These are phyloP conservation scores for Hypoxylon sp. DNA, from an alignment of 2,329 filamentous ascomycete species.

Conservation along the genomic window DNA sequence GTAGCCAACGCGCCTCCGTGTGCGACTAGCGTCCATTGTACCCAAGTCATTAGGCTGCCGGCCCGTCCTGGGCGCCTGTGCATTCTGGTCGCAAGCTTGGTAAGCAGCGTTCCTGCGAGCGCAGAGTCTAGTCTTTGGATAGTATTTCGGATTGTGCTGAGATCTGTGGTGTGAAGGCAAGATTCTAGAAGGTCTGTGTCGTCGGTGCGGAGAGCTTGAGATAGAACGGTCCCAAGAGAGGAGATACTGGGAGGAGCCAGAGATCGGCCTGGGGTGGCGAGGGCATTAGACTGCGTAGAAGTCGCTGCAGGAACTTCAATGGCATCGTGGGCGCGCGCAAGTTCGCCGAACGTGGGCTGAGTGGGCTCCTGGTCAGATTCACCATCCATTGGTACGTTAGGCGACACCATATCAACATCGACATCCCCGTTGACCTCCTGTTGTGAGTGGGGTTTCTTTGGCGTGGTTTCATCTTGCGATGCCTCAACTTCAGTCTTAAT, in stretches of 20 bases:
- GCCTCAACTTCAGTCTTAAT: slow-evolving; percentile 13
- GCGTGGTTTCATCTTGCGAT: slow-evolving; percentile 30
- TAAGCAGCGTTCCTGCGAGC: slow-evolving; percentile 83
- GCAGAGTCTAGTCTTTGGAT: slow-evolving; percentile 91
- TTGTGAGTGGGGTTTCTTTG: slow-evolving; percentile 41
- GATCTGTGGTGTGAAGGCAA: slow-evolving; percentile 85
- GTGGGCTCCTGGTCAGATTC: slow-evolving; percentile 65
- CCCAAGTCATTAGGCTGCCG: slow-evolving; percentile 92
- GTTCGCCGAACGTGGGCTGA: slow-evolving; percentile 86
- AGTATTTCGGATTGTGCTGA: slow-evolving; percentile 84
- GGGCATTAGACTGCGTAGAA: slow-evolving; percentile 59
- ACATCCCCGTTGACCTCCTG: slow-evolving; percentile 49
- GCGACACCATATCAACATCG: slow-evolving; percentile 53
- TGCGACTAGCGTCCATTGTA: slow-evolving; percentile 92
- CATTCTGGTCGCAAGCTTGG: slow-evolving; percentile 87
- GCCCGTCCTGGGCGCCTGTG: slow-evolving; percentile 90
- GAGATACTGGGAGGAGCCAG: slow-evolving; percentile 78
- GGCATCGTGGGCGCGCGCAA: slow-evolving; percentile 79
- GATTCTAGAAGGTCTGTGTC: slow-evolving; percentile 91
- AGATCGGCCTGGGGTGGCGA: slow-evolving; percentile 62
- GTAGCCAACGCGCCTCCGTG: slow-evolving; percentile 93
- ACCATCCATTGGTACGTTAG: slow-evolving; percentile 51
- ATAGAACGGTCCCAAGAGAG: slow-evolving; percentile 91
- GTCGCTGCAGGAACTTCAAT: slow-evolving; percentile 81
- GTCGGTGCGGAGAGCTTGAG: slow-evolving; percentile 93